These are phyloP conservation scores for Talaromyces rugulosus DNA, from an alignment of 2,329 filamentous ascomycete species.

Conservation along the genomic window DNA sequence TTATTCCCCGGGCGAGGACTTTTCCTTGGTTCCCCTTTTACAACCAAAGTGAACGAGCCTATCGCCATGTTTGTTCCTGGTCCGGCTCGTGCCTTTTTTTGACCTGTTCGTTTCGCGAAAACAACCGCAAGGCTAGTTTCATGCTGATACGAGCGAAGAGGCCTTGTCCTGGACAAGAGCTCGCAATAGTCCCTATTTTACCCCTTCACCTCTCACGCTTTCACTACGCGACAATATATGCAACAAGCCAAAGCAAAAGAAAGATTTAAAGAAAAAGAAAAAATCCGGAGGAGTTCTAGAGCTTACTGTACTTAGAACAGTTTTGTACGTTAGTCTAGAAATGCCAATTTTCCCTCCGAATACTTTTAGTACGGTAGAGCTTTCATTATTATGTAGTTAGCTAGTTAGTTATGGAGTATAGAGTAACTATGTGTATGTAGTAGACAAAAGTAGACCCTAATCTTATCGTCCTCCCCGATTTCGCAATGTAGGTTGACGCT, in stretches of 20 bases:
- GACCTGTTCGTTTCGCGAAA: not conserved
- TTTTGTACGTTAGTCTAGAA: constrained; percentile 22
- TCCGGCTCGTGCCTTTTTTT: not conserved
- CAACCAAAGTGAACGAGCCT: not conserved
- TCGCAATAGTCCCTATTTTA: not conserved
- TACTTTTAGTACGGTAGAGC: not conserved
- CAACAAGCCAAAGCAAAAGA: constrained; percentile 6
- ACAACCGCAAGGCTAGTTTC: not conserved
- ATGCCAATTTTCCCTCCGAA: constrained; percentile 26
- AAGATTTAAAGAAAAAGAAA: constrained; percentile 17
- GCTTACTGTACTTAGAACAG: constrained; percentile 5
- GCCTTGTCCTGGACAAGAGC: not conserved
- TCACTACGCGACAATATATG: constrained; percentile 2
- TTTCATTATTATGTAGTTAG: no score
- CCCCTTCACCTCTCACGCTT: not conserved
- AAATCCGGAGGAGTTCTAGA: constrained; percentile 25
- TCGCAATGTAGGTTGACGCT: not conserved
- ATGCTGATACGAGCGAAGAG: not conserved
- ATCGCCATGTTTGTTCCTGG: not conserved
- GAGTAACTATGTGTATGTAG: no score
- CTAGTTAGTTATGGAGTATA: no score
- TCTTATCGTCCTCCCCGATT: not conserved
- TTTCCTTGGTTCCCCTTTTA: not conserved
- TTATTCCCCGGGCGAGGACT: not conserved
- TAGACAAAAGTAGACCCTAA: not conserved